Evolutionary conservation across 805 yeast species (phyloP), one percentile per base, ranked within the genome.

Genomic region (Brettanomyces sp.): DNA sequence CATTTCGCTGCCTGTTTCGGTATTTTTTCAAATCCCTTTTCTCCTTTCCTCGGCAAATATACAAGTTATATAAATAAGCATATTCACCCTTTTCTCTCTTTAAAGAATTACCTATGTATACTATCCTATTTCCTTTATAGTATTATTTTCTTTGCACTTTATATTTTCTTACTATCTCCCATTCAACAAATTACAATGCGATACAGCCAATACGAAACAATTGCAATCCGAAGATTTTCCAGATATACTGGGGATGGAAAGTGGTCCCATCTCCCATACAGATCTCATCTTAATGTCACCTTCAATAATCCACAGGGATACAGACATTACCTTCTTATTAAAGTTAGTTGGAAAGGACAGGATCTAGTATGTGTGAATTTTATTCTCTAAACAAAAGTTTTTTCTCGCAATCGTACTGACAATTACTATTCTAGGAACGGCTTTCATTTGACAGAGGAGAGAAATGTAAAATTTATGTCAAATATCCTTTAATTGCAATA

Each of bases 241-340:
- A 52, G 47, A 33, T 41, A 49, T 21, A 49, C 51, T 35, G 49
- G 48, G 11, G 46, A 51, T 11, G 47, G 44, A 8, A 42, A 46
- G n/a, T 56, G 61, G 62, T 44, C 50, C 4, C 60, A 56, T 39
- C 53, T 57, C 37, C 59, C 63, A 3, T 52, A 55, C 39, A 42
- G 54, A 18, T 53, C 62, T 6, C 56, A 54, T 21, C 49, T 57
- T 21, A 44, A 53, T 5, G 37, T 58, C 35, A 49, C 48, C 21
- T 42, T 56, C 33, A 52, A 42, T 13, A 34, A 25, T 2, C 34
- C 39, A 41, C 2, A 47, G 40, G 36, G 32, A 14, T 43, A 28
- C 11, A 28, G 32, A 25, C 44, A 44, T 13, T 28, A 32, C 25
- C 23, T 50, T 13, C 25, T 55, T 14, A 45, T 56, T 13, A 57